These are phyloP conservation scores for Microbotryum violaceum DNA, from an alignment of 1,284 basidiomycete genomes.

Conservation along the genomic window DNA sequence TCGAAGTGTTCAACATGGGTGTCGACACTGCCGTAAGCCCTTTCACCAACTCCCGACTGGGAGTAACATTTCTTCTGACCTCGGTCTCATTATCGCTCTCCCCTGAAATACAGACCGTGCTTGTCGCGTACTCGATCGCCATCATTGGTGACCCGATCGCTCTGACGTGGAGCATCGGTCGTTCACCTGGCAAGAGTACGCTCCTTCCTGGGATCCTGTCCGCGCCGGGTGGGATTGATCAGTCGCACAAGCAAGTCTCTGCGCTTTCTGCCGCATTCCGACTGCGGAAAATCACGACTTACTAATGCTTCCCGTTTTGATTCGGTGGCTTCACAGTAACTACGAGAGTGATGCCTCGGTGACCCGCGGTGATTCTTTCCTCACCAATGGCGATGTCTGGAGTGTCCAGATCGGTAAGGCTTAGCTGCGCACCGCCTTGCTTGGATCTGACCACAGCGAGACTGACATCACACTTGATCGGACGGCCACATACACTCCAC, in stretches of 20 bases:
- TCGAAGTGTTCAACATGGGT: constrained; percentile 7
- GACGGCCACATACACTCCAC: background rate
- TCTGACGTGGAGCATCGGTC: constrained; percentile 9
- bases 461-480: no score
- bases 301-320: no score
- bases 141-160: constrained; percentile 15
- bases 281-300: no score
- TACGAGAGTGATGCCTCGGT: constrained; percentile 12
- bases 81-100: background rate
- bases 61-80: no score
- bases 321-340: background rate
- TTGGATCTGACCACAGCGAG: no score
- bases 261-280: no score
- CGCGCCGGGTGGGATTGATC: constrained; percentile 7
- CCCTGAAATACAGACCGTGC: background rate
- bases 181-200: constrained; percentile 1
- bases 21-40: background rate
- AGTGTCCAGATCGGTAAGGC: constrained; percentile 21
- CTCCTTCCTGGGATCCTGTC: constrained; percentile 10
- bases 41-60: no score
- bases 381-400: constrained; percentile 29
- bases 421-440: background rate
- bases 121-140: constrained; percentile 14
- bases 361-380: constrained; percentile 9
- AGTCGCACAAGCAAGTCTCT: constrained; percentile 5